Conservation (phyloP, 2,329 filamentous ascomycete species). For the Verticillium albo-atrum region DNA sequence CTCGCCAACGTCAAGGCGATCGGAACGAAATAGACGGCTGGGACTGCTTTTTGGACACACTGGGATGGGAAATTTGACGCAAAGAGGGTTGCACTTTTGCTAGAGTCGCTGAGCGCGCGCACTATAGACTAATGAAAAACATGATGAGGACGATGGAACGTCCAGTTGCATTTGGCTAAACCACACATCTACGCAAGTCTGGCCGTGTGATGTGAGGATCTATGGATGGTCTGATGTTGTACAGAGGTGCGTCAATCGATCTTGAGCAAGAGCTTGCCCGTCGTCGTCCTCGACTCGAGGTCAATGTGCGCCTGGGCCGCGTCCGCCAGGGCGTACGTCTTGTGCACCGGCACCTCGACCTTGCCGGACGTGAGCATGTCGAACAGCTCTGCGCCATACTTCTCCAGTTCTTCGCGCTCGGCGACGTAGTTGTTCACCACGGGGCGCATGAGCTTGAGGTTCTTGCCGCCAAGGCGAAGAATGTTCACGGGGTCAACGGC, state of each 20-base stretch:
- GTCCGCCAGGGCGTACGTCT: conserved; percentile 72
- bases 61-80: not conserved
- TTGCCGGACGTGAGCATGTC: conserved; percentile 64
- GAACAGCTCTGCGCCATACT: conserved; percentile 69
- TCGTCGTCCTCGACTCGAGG: conserved; percentile 76
- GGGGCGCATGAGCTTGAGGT: conserved; percentile 72
- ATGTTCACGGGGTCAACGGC: conserved; percentile 65
- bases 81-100: not conserved
- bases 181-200: not conserved
- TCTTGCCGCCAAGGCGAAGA: conserved; percentile 63
- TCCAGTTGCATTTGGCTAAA: not conserved
- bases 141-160: not conserved
- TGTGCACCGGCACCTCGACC: conserved; percentile 69
- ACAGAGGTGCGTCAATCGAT: conserved; percentile 34
- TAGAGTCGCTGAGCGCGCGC: not conserved
- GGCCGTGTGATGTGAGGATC: not conserved
- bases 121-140: not conserved
- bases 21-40: not conserved
- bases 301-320: conserved; percentile 69
- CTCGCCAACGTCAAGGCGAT: conserved; percentile 55
- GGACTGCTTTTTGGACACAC: no score
- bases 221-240: not conserved
- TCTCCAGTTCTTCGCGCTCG: conserved; percentile 65
- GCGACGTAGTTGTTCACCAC: conserved; percentile 66
- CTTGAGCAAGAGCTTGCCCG: conserved; percentile 76